Evolutionary conservation across 805 yeast genomes (phyloP).

Genomic region (Metschnikowia baotianmanensis): DNA sequence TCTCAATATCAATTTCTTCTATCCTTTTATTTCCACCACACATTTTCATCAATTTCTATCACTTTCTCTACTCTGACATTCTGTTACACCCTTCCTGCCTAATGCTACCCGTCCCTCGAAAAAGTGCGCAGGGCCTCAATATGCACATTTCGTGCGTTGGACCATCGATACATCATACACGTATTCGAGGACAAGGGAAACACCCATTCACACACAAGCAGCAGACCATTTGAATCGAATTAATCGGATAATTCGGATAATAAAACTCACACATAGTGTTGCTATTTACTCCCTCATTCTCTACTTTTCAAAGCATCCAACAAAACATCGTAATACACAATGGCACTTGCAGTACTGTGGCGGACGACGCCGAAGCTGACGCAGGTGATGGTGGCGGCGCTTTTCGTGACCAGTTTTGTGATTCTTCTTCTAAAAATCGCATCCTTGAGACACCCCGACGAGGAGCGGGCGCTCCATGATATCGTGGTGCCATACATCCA

Average conservation of each 20-base stretch:
- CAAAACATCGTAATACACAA: slow-evolving; percentile 1
- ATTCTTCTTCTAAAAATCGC: slow-evolving; percentile 42
- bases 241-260: no score
- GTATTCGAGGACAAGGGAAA: neutral
- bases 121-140: no score
- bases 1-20: no score
- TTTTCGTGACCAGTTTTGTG: slow-evolving; percentile 38
- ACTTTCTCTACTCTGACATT: neutral
- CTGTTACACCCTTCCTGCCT: no score
- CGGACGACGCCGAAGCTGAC: slow-evolving; percentile 45
- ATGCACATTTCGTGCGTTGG: no score
- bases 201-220: no score
- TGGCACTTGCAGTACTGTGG: slow-evolving; percentile 19
- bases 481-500: slow-evolving; percentile 58
- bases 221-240: no score
- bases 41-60: no score
- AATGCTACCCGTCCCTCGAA: no score
- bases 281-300: neutral
- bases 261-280: no score
- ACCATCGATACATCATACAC: neutral
- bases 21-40: no score
- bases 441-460: slow-evolving; percentile 12
- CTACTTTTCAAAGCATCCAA: neutral
- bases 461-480: slow-evolving; percentile 25
- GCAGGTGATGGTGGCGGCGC: slow-evolving; percentile 38